Evolutionary conservation across 2,329 filamentous ascomycete species (phyloP).

Genomic region (Trichoderma atrobrunneum): DNA sequence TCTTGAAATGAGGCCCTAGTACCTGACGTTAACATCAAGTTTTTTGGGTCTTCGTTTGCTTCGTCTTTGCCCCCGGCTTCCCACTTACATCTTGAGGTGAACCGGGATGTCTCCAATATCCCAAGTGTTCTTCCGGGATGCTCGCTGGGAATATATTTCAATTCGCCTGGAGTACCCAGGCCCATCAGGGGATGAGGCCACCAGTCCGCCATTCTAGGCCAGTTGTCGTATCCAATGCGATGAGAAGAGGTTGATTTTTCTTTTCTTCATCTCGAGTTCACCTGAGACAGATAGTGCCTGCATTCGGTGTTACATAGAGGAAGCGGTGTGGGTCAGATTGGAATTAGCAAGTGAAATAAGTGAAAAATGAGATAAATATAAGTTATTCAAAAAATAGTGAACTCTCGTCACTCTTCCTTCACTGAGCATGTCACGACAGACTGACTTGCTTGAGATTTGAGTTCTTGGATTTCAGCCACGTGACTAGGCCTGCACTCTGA

Average conservation of each 20-base stretch:
- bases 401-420: not conserved
- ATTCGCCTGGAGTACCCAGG: slow-evolving; percentile 34
- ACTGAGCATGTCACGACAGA: not conserved
- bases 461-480: slow-evolving; percentile 20
- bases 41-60: not conserved
- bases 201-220: slow-evolving; percentile 39
- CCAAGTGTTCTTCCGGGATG: slow-evolving; percentile 28
- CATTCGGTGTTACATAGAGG: slow-evolving; percentile 2
- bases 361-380: not conserved
- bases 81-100: slow-evolving; percentile 26
- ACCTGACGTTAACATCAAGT: not conserved
- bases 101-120: slow-evolving; percentile 31
- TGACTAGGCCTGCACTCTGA: slow-evolving; percentile 16
- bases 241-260: slow-evolving; percentile 26
- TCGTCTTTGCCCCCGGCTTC: not conserved
- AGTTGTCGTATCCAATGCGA: slow-evolving; percentile 32
- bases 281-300: not conserved
- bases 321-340: not conserved
- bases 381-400: not conserved
- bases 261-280: slow-evolving; percentile 35
- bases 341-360: not conserved
- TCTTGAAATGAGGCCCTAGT: slow-evolving; percentile 33
- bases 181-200: slow-evolving; percentile 32
- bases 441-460: not conserved
- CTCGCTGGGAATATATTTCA: slow-evolving; percentile 32